Percentiles rank a stretch among this genome's conserved stretches.
phyloP scores from a whole-genome alignment of 2,329 filamentous ascomycete species.

The Helicocarpus griseus region DNA sequence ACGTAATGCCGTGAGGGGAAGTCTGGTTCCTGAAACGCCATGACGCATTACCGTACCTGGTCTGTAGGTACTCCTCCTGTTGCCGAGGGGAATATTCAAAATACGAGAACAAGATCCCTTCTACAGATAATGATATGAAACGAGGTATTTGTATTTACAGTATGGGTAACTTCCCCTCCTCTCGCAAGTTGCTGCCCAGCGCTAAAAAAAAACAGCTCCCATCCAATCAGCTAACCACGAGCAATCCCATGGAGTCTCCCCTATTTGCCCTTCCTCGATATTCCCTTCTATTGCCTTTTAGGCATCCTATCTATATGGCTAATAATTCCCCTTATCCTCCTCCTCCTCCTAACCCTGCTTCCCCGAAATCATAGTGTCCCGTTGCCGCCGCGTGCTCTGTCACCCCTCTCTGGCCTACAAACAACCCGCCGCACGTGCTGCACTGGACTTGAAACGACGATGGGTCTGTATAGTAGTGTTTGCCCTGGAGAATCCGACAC shows the following conservation, averaged over 20 bases:
- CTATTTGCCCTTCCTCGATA: no score
- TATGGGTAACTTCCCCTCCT: no score
- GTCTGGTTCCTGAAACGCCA: background rate
- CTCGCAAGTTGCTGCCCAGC: no score
- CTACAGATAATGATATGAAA: no score
- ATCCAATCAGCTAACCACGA: background rate
- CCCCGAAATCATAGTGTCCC: conserved; percentile 42
- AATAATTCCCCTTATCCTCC: no score
- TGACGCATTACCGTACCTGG: background rate
- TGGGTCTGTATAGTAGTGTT: conserved; percentile 84
- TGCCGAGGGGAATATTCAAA: background rate
- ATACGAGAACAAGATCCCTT: no score
- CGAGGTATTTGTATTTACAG: no score
- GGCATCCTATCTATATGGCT: no score
- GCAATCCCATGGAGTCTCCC: no score
- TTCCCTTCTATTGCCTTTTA: no score
- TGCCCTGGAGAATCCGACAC: conserved; percentile 56
- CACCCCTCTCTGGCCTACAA: conserved; percentile 38
- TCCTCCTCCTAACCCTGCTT: conserved; percentile 25
- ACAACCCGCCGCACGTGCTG: conserved; percentile 45
- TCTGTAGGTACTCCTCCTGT: no score
- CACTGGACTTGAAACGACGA: conserved; percentile 69
- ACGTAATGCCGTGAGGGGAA: no score
- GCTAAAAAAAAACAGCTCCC: background rate
- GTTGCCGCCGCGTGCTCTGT: conserved; percentile 38